Evolutionary conservation across 2,329 filamentous ascomycete genomes (phyloP).

Genomic region (Chrysoporthe cubensis): DNA sequence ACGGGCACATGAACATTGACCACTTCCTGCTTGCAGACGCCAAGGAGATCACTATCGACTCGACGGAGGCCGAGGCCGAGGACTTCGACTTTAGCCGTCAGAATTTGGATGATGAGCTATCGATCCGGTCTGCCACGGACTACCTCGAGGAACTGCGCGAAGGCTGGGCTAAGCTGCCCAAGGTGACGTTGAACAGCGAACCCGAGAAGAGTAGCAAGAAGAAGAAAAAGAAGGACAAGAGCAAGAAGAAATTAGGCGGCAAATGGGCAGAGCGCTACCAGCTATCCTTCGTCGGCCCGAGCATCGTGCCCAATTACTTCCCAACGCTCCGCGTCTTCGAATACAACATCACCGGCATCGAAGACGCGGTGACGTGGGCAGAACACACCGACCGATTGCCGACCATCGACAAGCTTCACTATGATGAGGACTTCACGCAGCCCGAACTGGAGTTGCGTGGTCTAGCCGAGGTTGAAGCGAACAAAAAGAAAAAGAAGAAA

Average conservation of each 20-base stretch:
- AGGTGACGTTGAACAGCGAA: constrained; percentile 40
- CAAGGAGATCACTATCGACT: constrained; percentile 67
- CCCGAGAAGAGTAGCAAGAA: constrained; percentile 41
- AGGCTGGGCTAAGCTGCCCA: constrained; percentile 77
- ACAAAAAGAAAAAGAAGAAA: constrained; percentile 40
- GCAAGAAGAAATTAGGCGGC: constrained; percentile 68
- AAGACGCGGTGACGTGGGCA: constrained; percentile 55
- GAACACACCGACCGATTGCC: constrained; percentile 36
- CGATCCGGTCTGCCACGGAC: constrained; percentile 68
- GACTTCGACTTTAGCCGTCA: constrained; percentile 36
- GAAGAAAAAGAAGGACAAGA: constrained; percentile 41
- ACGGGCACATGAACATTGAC: constrained; percentile 98
- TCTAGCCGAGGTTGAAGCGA: constrained; percentile 28
- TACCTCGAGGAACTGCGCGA: constrained; percentile 80
- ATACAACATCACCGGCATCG: constrained; percentile 86
- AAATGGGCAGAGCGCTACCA: constrained; percentile 85
- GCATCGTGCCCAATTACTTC: constrained; percentile 90
- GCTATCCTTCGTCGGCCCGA: constrained; percentile 79
- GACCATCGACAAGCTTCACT: constrained; percentile 5
- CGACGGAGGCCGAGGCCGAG: constrained; percentile 39
- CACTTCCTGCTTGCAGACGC: constrained; percentile 94
- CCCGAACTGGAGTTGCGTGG: constrained; percentile 33
- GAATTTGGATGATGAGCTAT: constrained; percentile 57
- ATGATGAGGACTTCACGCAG: constrained; percentile 13
- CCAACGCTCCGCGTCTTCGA: constrained; percentile 89